These are phyloP conservation scores for Penicillium simplicissimum DNA, from an alignment of 495 filamentous ascomycete species.

Conservation along the genomic window DNA sequence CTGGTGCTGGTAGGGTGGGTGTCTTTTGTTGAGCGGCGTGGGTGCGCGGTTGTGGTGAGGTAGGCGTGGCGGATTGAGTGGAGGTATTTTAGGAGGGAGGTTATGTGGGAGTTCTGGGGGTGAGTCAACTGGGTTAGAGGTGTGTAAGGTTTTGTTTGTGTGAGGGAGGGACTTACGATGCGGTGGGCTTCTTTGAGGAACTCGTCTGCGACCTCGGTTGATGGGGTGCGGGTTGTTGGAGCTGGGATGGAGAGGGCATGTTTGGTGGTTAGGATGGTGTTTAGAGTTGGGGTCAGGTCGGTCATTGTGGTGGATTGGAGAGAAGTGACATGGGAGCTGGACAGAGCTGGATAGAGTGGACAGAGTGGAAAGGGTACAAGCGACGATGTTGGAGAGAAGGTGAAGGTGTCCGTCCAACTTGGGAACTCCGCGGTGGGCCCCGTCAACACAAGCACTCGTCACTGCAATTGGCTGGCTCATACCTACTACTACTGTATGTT, in stretches of 20 bases:
- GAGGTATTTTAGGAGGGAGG: conserved; percentile 73
- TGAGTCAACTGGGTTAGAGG: background rate
- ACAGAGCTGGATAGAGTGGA: background rate
- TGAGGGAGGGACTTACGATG: conserved; percentile 62
- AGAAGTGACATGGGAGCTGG: conserved; percentile 4
- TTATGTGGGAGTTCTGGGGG: conserved; percentile 78
- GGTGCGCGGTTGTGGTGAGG: conserved; percentile 70
- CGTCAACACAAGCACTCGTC: conserved; percentile 9
- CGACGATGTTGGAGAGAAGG: background rate
- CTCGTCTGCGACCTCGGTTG: conserved; percentile 66
- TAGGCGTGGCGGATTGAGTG: conserved; percentile 84
- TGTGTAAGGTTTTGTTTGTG: background rate
- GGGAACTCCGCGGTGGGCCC: conserved; percentile 2
- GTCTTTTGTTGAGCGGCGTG: conserved; percentile 38
- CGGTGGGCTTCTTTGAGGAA: conserved; percentile 95
- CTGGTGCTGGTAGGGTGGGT: conserved; percentile 2
- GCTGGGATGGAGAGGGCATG: conserved; percentile 11
- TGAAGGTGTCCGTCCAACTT: conserved; percentile 10
- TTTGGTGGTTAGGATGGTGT: conserved; percentile 59
- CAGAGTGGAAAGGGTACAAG: background rate
- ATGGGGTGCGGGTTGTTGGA: conserved; percentile 17
- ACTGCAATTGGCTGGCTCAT: conserved; percentile 2
- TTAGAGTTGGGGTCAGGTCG: conserved; percentile 69
- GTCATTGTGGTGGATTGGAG: conserved; percentile 49
- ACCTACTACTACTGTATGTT: too few relatives aligned